Evolutionary conservation across 768 basidiomycete species (phyloP), one percentile per base, ranked within the genome.

Genomic region (Agaricus subrufescens): DNA sequence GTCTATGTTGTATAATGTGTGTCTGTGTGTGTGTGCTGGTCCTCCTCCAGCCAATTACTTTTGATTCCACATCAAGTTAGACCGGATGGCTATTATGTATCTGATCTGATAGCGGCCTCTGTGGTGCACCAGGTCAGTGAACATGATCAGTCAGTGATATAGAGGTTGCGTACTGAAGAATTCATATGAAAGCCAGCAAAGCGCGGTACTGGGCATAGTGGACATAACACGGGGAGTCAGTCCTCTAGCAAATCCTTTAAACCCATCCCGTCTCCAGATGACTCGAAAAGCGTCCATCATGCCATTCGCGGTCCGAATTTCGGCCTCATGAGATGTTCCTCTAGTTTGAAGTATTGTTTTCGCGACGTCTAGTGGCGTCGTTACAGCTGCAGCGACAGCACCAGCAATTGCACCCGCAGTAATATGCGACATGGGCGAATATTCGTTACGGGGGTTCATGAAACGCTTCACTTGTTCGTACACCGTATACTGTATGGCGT

Each of bases 171-270:
- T 69, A 96, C 94, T 97, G 82, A 97, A 97, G 75, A 96, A 97
- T 72, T 98, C 95, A 66, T 98, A 95, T 52, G 94, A 95, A 68
- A 95, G 75, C 97, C 96, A 99, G 72, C 91, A 96, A 48, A 99
- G 77, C 9, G 97, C 97, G 52, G 96, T 97, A 67, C 91, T 94
- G 5, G 97, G 97, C 86, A 98, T 91, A 64, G 90, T 91, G 26
- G 95, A 96, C 70, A 98, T 73, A 50, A 99, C 85, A 46, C 97
- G 83, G 6, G 97, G 97, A 52, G 92, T 80, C 63, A 98, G 73
- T 26, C 97, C 97, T 62, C 97, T 78, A 52, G 78, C 75, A 65
- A 98, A 93, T 0, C 97, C 97, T 65, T 77, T 87, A 26, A 88
- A 45, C 5, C 97, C 96, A 58, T 98, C 91, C 62, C 90, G 77